Evolutionary conservation across 768 basidiomycete genomes (phyloP).

Genomic region (Mycena floridula): DNA sequence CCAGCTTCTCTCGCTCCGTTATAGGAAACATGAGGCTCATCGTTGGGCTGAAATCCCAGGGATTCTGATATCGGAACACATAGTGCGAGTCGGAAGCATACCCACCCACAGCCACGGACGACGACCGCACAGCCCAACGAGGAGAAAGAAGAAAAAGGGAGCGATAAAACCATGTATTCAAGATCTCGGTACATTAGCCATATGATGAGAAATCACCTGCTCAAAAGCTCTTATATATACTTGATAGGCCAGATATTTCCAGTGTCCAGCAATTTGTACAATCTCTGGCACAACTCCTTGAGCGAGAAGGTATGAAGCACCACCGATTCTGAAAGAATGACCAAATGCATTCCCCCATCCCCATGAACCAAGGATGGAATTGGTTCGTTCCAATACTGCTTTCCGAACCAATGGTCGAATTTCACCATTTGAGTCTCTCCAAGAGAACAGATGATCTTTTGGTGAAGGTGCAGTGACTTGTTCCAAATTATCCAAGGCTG

Average conservation of each 20-base stretch:
- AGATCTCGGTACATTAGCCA: not conserved
- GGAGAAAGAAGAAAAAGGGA: not conserved
- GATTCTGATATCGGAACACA: not conserved
- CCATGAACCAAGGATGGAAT: constrained; percentile 6
- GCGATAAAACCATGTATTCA: not conserved
- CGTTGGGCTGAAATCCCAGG: not conserved
- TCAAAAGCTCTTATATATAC: constrained; percentile 19
- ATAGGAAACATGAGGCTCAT: not conserved
- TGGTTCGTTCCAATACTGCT: constrained; percentile 11
- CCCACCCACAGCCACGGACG: not conserved
- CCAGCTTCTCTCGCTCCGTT: not conserved
- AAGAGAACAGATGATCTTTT: not conserved
- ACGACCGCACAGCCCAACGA: not conserved
- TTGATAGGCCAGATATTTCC: constrained; percentile 21
- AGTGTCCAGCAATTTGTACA: constrained; percentile 16
- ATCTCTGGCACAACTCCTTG: constrained; percentile 16
- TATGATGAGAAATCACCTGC: constrained; percentile 14
- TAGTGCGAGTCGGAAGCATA: not conserved
- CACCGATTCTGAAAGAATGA: constrained; percentile 25
- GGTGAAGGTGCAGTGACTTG: constrained; percentile 4
- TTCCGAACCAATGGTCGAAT: constrained; percentile 13
- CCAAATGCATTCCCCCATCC: constrained; percentile 18
- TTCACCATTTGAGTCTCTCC: not conserved
- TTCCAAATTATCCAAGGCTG: constrained; percentile 23
- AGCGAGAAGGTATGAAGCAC: constrained; percentile 15